Conservation (phyloP, 2,329 filamentous ascomycete species). For the Pestalotiopsis sp. region DNA sequence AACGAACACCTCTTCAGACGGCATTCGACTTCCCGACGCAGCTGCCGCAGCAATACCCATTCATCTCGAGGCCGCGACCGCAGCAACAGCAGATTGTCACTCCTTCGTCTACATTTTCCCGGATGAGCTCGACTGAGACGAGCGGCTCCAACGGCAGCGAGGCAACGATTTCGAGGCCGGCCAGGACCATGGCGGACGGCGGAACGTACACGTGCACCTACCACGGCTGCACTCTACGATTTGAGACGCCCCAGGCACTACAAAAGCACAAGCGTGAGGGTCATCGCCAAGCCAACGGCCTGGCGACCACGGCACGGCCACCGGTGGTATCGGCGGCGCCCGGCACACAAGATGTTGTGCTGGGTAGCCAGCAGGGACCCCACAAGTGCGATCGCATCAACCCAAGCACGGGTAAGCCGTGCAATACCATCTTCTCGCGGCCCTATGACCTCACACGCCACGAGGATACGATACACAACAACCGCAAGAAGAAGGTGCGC, state of each 20-base stretch:
- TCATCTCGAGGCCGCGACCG: conserved; percentile 39
- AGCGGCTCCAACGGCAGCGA: conserved; percentile 37
- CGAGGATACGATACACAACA: conserved; percentile 97
- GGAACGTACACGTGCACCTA: conserved; percentile 97
- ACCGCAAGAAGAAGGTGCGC: conserved; percentile 89
- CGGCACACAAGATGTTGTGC: conserved; percentile 54
- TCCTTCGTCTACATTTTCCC: conserved; percentile 39
- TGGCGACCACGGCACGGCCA: conserved; percentile 40
- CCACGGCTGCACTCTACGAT: conserved; percentile 84
- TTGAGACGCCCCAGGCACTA: conserved; percentile 82
- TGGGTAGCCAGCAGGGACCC: conserved; percentile 89
- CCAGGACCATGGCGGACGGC: conserved; percentile 70
- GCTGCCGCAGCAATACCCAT: conserved; percentile 35
- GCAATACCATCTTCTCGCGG: conserved; percentile 90
- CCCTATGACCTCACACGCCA: conserved; percentile 96
- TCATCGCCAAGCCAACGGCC: conserved; percentile 73
- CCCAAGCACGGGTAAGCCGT: conserved; percentile 91
- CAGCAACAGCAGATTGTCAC: conserved; percentile 33
- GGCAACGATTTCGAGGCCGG: conserved; percentile 52
- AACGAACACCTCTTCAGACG: conserved; percentile 26
- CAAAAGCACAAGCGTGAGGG: conserved; percentile 96
- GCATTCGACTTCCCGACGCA: conserved; percentile 37
- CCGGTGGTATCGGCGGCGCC: conserved; percentile 27
- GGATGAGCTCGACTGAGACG: conserved; percentile 47
- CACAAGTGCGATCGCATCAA: conserved; percentile 94